Percentiles rank a stretch among this genome's conserved stretches.
These are phyloP conservation scores for Phaffia australis DNA, from an alignment of 768 basidiomycete species.

Conservation along the genomic window DNA sequence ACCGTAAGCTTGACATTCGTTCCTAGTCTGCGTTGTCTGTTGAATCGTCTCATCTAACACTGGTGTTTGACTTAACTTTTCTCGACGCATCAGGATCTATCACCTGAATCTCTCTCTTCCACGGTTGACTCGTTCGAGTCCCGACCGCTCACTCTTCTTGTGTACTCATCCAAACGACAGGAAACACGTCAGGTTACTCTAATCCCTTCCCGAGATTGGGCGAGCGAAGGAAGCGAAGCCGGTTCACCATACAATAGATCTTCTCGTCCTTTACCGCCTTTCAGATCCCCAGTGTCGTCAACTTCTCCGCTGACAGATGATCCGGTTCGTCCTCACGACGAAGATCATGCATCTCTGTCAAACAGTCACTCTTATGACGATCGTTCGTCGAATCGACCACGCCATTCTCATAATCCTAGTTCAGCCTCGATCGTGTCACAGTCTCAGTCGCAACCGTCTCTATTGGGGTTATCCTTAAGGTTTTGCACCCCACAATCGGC, in stretches of 20 bases:
- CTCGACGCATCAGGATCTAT: slow-evolving; percentile 40
- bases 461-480: slow-evolving; percentile 88
- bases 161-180: slow-evolving; percentile 68
- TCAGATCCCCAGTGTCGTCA: slow-evolving; percentile 38
- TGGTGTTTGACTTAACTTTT: slow-evolving; percentile 26
- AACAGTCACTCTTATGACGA: slow-evolving; percentile 34
- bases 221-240: slow-evolving; percentile 21
- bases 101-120: slow-evolving; percentile 59
- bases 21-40: not conserved
- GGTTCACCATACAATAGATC: not conserved
- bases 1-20: slow-evolving; percentile 24
- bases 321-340: slow-evolving; percentile 40
- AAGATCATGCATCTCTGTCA: not conserved
- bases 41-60: slow-evolving; percentile 37
- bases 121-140: slow-evolving; percentile 77
- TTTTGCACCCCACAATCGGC: slow-evolving; percentile 83
- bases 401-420: slow-evolving; percentile 2
- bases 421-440: not conserved
- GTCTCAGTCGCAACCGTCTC: slow-evolving; percentile 55
- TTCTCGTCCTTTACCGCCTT: not conserved
- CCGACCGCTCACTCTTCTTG: slow-evolving; percentile 54
- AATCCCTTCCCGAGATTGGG: slow-evolving; percentile 73
- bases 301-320: slow-evolving; percentile 38
- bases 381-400: too few relatives aligned
- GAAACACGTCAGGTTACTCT: slow-evolving; percentile 62